Base-by-base conservation (phyloP, 2,329 filamentous ascomycete species). In the Magnaporthiopsis rhizophila region DNA sequence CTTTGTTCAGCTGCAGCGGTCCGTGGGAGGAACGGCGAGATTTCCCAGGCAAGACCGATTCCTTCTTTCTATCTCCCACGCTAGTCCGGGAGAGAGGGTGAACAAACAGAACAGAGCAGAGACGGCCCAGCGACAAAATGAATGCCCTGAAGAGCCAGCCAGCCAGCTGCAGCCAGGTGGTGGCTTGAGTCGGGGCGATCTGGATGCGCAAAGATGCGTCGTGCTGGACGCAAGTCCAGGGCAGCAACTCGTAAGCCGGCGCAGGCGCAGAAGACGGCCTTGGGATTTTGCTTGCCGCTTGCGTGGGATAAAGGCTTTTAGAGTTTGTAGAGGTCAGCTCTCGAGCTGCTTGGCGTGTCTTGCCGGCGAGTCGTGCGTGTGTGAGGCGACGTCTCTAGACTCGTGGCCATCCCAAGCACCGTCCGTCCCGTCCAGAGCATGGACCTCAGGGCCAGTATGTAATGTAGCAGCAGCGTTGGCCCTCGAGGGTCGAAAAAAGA, bases 351-450 rank as follows among this genome's bases (percentile, higher is more conserved):
- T 61, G 34, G 61, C 28, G 50, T 45, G 32, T 58, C 15, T 64
- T 57, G 53, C 62, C 50, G 32, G 53, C 63, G 65, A 65, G 65
- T 59, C 61, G 65, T 65, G 50, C 61, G 56, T 66, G 65, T 64
- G 58, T 56, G 63, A 59, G 60, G 58, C 32, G 58, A 59, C 56
- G 63, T 62, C 62, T 66, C 50, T 64, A 38, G 38, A 62, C 60
- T 64, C 57, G 58, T 63, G 65, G 59, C 62, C 62, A 65, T 65
- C 50, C 38, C 64, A 65, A 61, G 30, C 63, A 38, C 63, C 56
- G 45, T 53, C 45, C 45, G 45, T 53, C 45, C 45, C n/a, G 45
- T 53, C n/a, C 21, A 18, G 62, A 61, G 63, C 63, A 50, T 62
- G 36, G 60, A 56, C 60, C 60, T 61, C 34, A 62, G 12, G 28